Evolutionary conservation across 768 basidiomycete genomes (phyloP).

Genomic region (Kwoniella dendrophila): DNA sequence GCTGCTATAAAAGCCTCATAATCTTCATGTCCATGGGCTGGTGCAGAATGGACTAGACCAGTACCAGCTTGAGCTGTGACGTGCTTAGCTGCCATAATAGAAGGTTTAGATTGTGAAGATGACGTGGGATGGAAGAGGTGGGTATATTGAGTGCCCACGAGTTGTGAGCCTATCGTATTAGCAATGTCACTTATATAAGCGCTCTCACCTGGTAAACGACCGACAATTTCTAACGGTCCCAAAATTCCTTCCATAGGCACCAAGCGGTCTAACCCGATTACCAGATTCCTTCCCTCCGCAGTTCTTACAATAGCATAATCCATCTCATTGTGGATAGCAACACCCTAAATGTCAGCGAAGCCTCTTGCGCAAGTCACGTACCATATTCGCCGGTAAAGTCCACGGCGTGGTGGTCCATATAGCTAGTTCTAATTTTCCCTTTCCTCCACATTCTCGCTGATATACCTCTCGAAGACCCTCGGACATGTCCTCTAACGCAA

Average conservation of each 20-base stretch:
- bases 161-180: conserved; percentile 58
- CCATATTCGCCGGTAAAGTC: conserved; percentile 96
- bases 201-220: conserved; percentile 49
- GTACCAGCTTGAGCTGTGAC: conserved; percentile 89
- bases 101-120: conserved; percentile 38
- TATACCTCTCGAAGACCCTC: conserved; percentile 30
- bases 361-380: conserved; percentile 53
- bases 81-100: conserved; percentile 69
- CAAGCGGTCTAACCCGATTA: conserved; percentile 57
- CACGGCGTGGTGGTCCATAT: conserved; percentile 99
- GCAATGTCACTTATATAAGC: background rate
- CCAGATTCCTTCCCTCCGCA: conserved; percentile 41
- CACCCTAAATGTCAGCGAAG: conserved; percentile 63
- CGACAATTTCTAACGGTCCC: conserved; percentile 49
- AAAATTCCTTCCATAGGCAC: conserved; percentile 50
- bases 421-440: conserved; percentile 62
- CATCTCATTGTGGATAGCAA: conserved; percentile 77
- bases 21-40: conserved; percentile 92
- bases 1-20: conserved; percentile 66
- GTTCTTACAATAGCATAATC: conserved; percentile 63
- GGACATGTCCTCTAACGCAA: conserved; percentile 57
- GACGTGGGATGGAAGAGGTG: conserved; percentile 63
- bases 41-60: conserved; percentile 92
- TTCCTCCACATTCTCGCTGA: conserved; percentile 7
- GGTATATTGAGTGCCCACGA: conserved; percentile 66